Evolutionary conservation across 352 stramenopile genomes (phyloP), one percentile per base, ranked within the genome.

Genomic region (Phytophthora fragariaefolia): DNA sequence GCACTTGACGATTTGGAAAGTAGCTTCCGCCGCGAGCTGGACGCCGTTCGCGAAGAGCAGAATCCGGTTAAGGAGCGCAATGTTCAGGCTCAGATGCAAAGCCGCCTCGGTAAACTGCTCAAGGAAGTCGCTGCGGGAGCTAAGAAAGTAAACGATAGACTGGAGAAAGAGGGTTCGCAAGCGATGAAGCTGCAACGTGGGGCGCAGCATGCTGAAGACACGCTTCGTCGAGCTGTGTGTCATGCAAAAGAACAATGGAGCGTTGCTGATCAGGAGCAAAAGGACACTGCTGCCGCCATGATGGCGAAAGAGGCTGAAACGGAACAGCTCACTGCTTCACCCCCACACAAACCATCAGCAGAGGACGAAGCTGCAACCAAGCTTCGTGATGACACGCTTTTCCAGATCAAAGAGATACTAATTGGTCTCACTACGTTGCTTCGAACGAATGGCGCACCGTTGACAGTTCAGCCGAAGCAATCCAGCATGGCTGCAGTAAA

Each of bases 391-490:
- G 70, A 85, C 22, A 80, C 73, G 17, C 64, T 90, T 18, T 82
- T 80, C n/a, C 67, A 87, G 38, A 87, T 90, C 40, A 90, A 87
- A 30, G 74, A 90, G 13, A 36, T 88, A 32, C 38, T 90, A 6
- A 63, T 79, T 10, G 62, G 50, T 0, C 66, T 87, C 20, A 79
- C 57, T 10, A 76, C 69, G 6, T 64, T 82, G 24, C 48, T 76
- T 23, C 58, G 59, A 15, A 65, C 48, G 13, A 48, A 63, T n/a
- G 49, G 45, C 6, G 53, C 60, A 10, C 34, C 58, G 7, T 73
- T 51, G 2, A 55, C 53, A 8, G 18, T 22, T 26, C 9, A n/a
- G 17, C 4, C 51, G 26, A 49, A 51, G 28, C 32, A 50, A 32
- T 46, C 34, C 18, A 18, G 10, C n/a, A 26, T 26, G 17, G 18